Conservation (phyloP, 2,329 filamentous ascomycete species). For the Biscogniauxia marginata region DNA sequence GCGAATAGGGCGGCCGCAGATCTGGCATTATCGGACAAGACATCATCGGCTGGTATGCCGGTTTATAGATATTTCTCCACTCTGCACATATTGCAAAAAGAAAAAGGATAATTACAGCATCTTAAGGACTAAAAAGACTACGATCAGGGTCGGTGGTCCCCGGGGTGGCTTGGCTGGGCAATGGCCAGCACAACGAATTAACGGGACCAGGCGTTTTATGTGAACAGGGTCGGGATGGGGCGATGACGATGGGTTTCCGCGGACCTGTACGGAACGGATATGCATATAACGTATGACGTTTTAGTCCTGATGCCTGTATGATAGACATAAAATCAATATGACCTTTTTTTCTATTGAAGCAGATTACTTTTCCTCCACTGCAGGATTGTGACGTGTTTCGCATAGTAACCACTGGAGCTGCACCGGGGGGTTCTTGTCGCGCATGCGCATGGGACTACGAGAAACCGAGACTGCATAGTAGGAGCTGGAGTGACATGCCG, state of each 20-base stretch:
- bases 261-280: not conserved
- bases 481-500: no score
- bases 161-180: not conserved
- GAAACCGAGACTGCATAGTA: no score
- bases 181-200: not conserved
- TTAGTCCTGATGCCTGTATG: not conserved
- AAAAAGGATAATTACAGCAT: slow-evolving; percentile 16
- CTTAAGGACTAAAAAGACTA: slow-evolving; percentile 9
- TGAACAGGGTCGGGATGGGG: not conserved
- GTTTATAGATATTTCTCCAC: slow-evolving; percentile 51
- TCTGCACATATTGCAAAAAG: slow-evolving; percentile 37
- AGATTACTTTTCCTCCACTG: no score
- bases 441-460: no score
- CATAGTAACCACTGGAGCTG: no score
- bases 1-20: slow-evolving; percentile 19
- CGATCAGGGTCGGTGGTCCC: not conserved
- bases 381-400: no score
- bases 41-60: slow-evolving; percentile 27
- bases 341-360: no score
- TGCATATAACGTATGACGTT: not conserved
- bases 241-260: not conserved
- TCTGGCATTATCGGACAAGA: slow-evolving; percentile 21
- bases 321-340: not conserved
- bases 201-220: not conserved
- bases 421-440: no score